phyloP scores from a whole-genome alignment of 192 early-diverging fungal genomes.

The Geranomyces variabilis region DNA sequence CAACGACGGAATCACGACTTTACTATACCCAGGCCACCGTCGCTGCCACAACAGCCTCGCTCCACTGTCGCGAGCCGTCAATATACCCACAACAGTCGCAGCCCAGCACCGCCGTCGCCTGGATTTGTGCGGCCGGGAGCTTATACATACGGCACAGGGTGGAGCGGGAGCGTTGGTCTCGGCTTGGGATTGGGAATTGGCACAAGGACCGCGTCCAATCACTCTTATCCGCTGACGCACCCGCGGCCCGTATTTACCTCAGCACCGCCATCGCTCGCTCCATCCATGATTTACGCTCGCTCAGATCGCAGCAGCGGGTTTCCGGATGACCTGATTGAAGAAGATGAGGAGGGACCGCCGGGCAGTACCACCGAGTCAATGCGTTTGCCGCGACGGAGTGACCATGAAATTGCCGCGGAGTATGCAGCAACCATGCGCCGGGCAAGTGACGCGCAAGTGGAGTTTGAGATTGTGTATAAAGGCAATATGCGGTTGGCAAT shows the following conservation, averaged over 20 bases:
- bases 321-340: too few species aligned
- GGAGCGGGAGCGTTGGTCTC: conserved; percentile 29
- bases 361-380: conserved; percentile 5
- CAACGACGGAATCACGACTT: too few species aligned
- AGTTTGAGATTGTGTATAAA: conserved; percentile 53
- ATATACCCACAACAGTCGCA: neutral
- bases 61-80: neutral
- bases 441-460: conserved; percentile 56
- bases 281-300: neutral
- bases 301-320: too few species aligned
- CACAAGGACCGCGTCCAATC: conserved; percentile 2
- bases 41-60: neutral
- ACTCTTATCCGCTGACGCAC: conserved; percentile 5
- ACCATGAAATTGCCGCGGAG: conserved; percentile 42
- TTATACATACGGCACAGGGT: conserved; percentile 10
- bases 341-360: too few species aligned
- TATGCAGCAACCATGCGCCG: conserved; percentile 39
- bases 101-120: neutral
- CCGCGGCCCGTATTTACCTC: conserved; percentile 10
- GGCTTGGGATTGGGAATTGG: conserved; percentile 32
- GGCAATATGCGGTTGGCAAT: conserved; percentile 59
- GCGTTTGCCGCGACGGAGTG: neutral
- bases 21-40: neutral
- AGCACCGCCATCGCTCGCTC: neutral
- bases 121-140: neutral